Conservation (phyloP, 805 yeast species). For the Candida golubevii region DNA sequence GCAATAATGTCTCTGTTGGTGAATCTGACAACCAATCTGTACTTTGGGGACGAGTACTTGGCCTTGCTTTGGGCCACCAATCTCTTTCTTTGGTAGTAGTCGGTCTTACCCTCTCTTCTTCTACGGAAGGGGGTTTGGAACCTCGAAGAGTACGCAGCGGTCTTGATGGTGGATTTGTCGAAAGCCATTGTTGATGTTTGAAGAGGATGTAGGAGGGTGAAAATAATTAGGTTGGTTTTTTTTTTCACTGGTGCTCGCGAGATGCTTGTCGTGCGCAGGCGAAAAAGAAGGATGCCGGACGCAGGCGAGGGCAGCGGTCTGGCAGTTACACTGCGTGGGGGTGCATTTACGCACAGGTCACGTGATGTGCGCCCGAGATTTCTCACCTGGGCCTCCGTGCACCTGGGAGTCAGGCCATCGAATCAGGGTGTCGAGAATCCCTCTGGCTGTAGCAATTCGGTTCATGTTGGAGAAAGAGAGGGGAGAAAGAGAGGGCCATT, state of each 20-base stretch:
- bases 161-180: slow-evolving; percentile 60
- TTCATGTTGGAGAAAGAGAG: neutral
- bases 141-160: slow-evolving; percentile 96
- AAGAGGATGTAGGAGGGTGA: neutral
- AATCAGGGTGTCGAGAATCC: neutral
- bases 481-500: neutral
- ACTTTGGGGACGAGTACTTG: slow-evolving; percentile 98
- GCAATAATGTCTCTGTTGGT: slow-evolving; percentile 99
- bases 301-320: neutral
- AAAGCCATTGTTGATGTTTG: slow-evolving; percentile 59
- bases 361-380: neutral
- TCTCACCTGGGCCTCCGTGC: neutral
- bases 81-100: slow-evolving; percentile 99
- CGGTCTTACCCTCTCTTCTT: slow-evolving; percentile 99
- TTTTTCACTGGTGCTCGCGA: neutral
- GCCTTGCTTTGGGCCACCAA: slow-evolving; percentile 99
- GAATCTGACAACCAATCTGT: slow-evolving; percentile 99
- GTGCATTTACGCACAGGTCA: neutral
- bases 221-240: neutral
- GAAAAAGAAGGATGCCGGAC: neutral
- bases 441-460: neutral
- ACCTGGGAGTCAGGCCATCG: neutral
- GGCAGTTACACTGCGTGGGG: neutral
- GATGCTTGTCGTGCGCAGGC: slow-evolving; percentile 14
- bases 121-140: slow-evolving; percentile 99